Evolutionary conservation across 352 stramenopile species (phyloP).

Genomic region (Phytophthora colocasiae): DNA sequence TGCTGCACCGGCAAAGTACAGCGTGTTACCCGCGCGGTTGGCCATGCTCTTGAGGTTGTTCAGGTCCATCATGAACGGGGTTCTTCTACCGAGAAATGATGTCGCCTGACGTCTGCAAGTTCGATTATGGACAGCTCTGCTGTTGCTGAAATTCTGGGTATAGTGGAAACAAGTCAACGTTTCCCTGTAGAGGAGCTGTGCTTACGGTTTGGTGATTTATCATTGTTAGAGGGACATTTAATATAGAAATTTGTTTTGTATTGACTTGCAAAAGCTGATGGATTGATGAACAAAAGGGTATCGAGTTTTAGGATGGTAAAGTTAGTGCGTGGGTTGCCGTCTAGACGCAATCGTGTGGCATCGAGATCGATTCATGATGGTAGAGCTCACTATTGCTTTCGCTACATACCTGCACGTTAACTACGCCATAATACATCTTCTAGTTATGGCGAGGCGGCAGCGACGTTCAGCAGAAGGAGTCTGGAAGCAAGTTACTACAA

Average conservation of each 20-base stretch:
- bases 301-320: not conserved
- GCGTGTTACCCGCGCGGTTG: slow-evolving; percentile 77
- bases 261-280: not conserved
- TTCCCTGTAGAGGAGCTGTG: slow-evolving; percentile 10
- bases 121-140: slow-evolving; percentile 35
- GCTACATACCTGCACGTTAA: not conserved
- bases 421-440: too few relatives aligned
- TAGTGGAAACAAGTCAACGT: slow-evolving; percentile 17
- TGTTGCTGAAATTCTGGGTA: slow-evolving; percentile 5
- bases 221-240: not conserved
- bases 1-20: slow-evolving; percentile 65
- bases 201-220: slow-evolving; percentile 6
- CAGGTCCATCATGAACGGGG: slow-evolving; percentile 44
- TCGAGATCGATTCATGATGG: slow-evolving; percentile 12
- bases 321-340: slow-evolving; percentile 6
- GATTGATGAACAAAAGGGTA: not conserved
- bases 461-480: not conserved
- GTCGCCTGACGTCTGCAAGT: slow-evolving; percentile 22
- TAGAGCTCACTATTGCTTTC: slow-evolving; percentile 3
- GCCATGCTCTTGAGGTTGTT: slow-evolving; percentile 79
- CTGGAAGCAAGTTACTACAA: slow-evolving; percentile 10
- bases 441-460: slow-evolving; percentile 1
- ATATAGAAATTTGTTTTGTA: not conserved
- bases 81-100: not conserved
- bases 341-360: slow-evolving; percentile 21